Percentiles rank a stretch among this genome's conserved stretches.
Evolutionary conservation across 2,329 filamentous ascomycete species (phyloP).

Genomic region (Biscogniauxia marginata): DNA sequence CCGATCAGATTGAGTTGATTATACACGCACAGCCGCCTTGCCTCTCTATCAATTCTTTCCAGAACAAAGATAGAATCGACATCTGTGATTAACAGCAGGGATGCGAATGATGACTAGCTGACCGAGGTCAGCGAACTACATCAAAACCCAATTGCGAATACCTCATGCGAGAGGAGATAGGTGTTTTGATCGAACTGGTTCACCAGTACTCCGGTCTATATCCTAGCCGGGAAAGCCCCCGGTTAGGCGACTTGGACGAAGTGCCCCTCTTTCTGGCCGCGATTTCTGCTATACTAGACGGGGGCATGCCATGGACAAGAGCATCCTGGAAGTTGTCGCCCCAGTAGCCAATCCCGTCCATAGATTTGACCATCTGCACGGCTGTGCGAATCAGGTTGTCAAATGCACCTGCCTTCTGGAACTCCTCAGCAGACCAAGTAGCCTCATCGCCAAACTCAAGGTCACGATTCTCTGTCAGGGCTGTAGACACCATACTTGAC

Average conservation of each 20-base stretch:
- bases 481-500: conserved; percentile 18
- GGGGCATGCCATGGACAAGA: conserved; percentile 5
- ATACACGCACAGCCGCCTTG: no score
- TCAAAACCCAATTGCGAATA: no score
- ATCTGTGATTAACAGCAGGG: no score
- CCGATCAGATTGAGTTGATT: no score
- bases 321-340: conserved; percentile 25
- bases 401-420: conserved; percentile 21
- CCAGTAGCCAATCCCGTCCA: conserved; percentile 31
- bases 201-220: background rate
- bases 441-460: conserved; percentile 27
- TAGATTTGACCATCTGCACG: conserved; percentile 23
- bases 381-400: conserved; percentile 24
- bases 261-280: background rate
- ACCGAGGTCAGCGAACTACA: no score
- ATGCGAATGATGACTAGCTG: no score
- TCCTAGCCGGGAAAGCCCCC: background rate
- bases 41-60: no score
- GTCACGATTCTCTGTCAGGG: conserved; percentile 25
- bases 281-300: background rate
- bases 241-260: background rate
- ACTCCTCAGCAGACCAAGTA: conserved; percentile 21
- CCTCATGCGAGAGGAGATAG: no score
- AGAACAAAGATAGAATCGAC: no score
- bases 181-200: no score